Percentiles rank a stretch among this genome's conserved stretches.
These are phyloP conservation scores for Garcileccinum viscosum DNA, from an alignment of 1,284 basidiomycete genomes.

Conservation along the genomic window DNA sequence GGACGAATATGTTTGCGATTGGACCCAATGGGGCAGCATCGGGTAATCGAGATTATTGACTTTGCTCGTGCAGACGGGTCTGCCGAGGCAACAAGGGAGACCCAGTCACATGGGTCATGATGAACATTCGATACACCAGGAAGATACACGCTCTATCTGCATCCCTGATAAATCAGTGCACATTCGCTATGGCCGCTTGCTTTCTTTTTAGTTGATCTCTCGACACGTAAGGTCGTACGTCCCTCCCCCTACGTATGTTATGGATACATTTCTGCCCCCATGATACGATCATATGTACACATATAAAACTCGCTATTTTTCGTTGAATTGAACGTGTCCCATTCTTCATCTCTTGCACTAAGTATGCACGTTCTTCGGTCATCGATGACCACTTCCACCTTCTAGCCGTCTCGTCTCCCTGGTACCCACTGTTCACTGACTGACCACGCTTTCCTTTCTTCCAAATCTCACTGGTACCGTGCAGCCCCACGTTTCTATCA, in stretches of 20 bases:
- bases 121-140: too few species aligned
- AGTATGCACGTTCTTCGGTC: too few species aligned
- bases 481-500: too few species aligned
- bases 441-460: too few species aligned
- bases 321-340: not conserved
- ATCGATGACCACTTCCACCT: too few species aligned
- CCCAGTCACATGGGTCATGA: too few species aligned
- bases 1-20: slow-evolving; percentile 23
- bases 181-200: not conserved
- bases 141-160: too few species aligned
- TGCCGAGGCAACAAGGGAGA: not conserved
- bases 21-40: not conserved
- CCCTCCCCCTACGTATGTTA: not conserved
- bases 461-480: too few species aligned
- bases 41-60: not conserved
- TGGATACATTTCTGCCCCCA: not conserved
- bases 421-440: too few species aligned
- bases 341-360: not conserved
- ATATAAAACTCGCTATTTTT: not conserved
- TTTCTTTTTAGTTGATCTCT: not conserved
- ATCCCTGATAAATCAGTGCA: too few species aligned
- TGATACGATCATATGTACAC: too few species aligned
- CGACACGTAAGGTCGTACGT: not conserved
- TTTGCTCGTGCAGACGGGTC: not conserved
- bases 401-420: too few species aligned